phyloP scores from a whole-genome alignment of 2,329 filamentous ascomycete species.

The Monosporascus sp. region DNA sequence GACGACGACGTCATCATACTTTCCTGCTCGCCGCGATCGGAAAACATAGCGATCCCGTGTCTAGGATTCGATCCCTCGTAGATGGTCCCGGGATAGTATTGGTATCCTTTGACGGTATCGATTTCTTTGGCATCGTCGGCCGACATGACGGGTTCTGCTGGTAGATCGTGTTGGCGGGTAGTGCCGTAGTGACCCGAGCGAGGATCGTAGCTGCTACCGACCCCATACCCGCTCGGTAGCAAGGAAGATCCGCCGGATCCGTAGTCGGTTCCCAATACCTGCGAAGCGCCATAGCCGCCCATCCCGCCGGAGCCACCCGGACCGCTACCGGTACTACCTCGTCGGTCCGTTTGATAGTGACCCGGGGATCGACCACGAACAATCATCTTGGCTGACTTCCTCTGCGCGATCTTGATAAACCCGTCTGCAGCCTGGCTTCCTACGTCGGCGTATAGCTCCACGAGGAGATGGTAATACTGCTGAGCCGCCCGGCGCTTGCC shows the following conservation, averaged over 20 bases:
- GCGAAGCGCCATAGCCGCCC: constrained; percentile 40
- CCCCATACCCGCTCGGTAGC: constrained; percentile 32
- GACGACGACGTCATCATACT: constrained; percentile 23
- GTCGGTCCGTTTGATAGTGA: constrained; percentile 68
- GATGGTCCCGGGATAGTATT: constrained; percentile 48
- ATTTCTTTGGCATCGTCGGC: constrained; percentile 47
- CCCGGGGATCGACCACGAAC: constrained; percentile 80
- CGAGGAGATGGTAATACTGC: constrained; percentile 87
- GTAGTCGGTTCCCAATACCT: constrained; percentile 36
- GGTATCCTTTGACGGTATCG: constrained; percentile 44
- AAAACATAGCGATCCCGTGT: constrained; percentile 45
- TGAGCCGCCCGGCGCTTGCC: constrained; percentile 85
- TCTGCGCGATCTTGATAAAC: constrained; percentile 66
- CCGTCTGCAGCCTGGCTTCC: constrained; percentile 43
- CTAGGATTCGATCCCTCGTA: constrained; percentile 44
- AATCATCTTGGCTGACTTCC: constrained; percentile 75
- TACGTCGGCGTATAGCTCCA: constrained; percentile 74
- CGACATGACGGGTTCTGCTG: constrained; percentile 45
- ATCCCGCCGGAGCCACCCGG: constrained; percentile 58
- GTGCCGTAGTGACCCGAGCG: constrained; percentile 36
- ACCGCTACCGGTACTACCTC: constrained; percentile 64
- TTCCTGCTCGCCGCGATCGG: constrained; percentile 29
- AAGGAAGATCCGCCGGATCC: constrained; percentile 31
- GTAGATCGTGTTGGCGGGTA: constrained; percentile 43
- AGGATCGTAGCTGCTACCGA: constrained; percentile 32